Percentiles rank a stretch among this genome's conserved stretches.
phyloP scores from a whole-genome alignment of 2,329 filamentous ascomycete genomes.

The Ascochyta lentis region DNA sequence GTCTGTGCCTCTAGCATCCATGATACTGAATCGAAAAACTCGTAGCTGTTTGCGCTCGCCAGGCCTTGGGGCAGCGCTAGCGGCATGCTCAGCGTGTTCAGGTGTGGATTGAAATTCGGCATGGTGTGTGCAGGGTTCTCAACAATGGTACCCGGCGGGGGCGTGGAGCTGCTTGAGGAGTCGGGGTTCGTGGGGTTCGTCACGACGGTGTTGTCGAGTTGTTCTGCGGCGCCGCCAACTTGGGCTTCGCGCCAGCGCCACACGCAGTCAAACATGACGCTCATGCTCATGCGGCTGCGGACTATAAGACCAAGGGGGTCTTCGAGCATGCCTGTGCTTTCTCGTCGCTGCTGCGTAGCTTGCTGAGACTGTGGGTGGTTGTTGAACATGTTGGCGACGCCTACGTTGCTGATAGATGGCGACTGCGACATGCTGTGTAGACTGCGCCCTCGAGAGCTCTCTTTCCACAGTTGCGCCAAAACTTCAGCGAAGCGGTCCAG shows the following conservation, averaged over 20 bases:
- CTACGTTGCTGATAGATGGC: constrained; percentile 42
- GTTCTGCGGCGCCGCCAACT: constrained; percentile 54
- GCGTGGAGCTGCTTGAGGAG: constrained; percentile 67
- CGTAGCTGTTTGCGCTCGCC: constrained; percentile 52
- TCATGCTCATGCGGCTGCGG: constrained; percentile 85
- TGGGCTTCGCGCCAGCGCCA: constrained; percentile 82
- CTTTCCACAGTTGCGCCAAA: constrained; percentile 88
- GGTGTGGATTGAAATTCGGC: constrained; percentile 46
- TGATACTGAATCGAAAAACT: constrained; percentile 90
- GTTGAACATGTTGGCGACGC: constrained; percentile 44
- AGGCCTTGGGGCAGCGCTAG: constrained; percentile 68
- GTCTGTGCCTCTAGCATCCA: constrained; percentile 86
- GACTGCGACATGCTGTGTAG: constrained; percentile 48
- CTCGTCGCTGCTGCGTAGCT: constrained; percentile 33
- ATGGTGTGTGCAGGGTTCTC: constrained; percentile 45
- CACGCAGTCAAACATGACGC: constrained; percentile 81
- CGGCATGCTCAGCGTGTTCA: constrained; percentile 51
- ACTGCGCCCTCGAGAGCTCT: constrained; percentile 48
- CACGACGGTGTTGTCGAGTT: constrained; percentile 70
- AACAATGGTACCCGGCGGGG: constrained; percentile 56
- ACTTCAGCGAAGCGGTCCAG: constrained; percentile 81
- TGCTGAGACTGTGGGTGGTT: constrained; percentile 33
- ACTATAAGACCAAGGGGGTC: constrained; percentile 80
- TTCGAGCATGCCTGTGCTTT: constrained; percentile 57
- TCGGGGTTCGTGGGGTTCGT: constrained; percentile 89